These are phyloP conservation scores for Russula abietina DNA, from an alignment of 768 basidiomycete genomes.

Conservation along the genomic window DNA sequence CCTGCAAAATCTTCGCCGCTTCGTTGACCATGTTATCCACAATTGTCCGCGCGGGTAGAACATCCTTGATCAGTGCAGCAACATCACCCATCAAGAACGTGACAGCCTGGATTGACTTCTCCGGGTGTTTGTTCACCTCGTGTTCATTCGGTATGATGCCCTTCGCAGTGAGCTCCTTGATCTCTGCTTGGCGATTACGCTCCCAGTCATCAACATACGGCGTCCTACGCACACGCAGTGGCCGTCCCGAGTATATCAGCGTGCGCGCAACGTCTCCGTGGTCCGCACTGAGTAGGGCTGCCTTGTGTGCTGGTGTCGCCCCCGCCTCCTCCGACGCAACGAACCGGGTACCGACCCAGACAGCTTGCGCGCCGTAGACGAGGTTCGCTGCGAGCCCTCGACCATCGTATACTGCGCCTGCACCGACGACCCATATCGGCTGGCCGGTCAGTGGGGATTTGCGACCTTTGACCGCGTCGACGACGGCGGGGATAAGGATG, in stretches of 20 bases:
- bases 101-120: slow-evolving; percentile 60
- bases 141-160: slow-evolving; percentile 73
- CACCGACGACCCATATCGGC: slow-evolving; percentile 84
- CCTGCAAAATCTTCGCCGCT: slow-evolving; percentile 44
- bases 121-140: slow-evolving; percentile 75
- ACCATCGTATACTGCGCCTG: slow-evolving; percentile 88
- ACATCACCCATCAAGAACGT: slow-evolving; percentile 85
- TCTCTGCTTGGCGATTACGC: slow-evolving; percentile 70
- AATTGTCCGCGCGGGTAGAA: slow-evolving; percentile 78
- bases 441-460: slow-evolving; percentile 75
- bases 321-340: slow-evolving; percentile 76
- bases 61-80: slow-evolving; percentile 62
- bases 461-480: slow-evolving; percentile 73
- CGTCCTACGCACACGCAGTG: slow-evolving; percentile 78
- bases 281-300: slow-evolving; percentile 60
- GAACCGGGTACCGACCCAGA: slow-evolving; percentile 66
- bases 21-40: slow-evolving; percentile 72
- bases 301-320: slow-evolving; percentile 82
- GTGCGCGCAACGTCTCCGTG: slow-evolving; percentile 79
- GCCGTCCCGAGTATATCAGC: slow-evolving; percentile 86
- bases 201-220: slow-evolving; percentile 87
- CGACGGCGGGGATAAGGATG: slow-evolving; percentile 86
- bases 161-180: slow-evolving; percentile 72
- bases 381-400: slow-evolving; percentile 83
- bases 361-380: slow-evolving; percentile 82